A percentile compares a stretch with the other conserved stretches of the same genome.
Evolutionary conservation across 179 eudicot species (phyloP).

Genomic region (Beta corolliflora): DNA sequence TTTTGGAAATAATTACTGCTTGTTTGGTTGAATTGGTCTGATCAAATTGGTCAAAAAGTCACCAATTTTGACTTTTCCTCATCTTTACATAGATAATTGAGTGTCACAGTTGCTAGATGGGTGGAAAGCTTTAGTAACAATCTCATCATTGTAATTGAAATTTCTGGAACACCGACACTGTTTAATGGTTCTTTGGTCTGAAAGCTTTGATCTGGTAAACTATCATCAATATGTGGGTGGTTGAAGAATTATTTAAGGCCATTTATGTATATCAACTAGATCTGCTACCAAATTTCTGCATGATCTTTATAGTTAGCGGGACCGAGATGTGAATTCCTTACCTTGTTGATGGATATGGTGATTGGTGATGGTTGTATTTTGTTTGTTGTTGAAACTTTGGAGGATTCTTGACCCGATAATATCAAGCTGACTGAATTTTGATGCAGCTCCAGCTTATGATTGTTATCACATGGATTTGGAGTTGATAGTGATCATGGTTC

Average conservation of each 20-base stretch:
- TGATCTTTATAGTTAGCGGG: neutral
- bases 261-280: neutral
- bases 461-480: slow-evolving; percentile 5
- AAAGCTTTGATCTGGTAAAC: slow-evolving; percentile 2
- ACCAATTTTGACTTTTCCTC: slow-evolving; percentile 24
- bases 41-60: slow-evolving; percentile 24
- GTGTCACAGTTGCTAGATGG: slow-evolving; percentile 4
- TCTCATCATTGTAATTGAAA: slow-evolving; percentile 7
- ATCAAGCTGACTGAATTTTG: neutral
- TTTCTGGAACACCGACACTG: slow-evolving; percentile 21
- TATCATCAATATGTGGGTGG: neutral
- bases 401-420: neutral
- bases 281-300: neutral
- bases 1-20: neutral
- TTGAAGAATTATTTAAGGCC: neutral
- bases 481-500: slow-evolving; percentile 9
- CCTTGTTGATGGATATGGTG: neutral
- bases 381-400: neutral
- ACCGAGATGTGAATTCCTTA: neutral
- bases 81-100: slow-evolving; percentile 16
- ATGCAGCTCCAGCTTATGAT: neutral
- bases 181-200: neutral
- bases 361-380: neutral
- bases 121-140: slow-evolving; percentile 1
- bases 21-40: neutral